Evolutionary conservation across 2,329 filamentous ascomycete species (phyloP).

Genomic region (Fulvia fulva): DNA sequence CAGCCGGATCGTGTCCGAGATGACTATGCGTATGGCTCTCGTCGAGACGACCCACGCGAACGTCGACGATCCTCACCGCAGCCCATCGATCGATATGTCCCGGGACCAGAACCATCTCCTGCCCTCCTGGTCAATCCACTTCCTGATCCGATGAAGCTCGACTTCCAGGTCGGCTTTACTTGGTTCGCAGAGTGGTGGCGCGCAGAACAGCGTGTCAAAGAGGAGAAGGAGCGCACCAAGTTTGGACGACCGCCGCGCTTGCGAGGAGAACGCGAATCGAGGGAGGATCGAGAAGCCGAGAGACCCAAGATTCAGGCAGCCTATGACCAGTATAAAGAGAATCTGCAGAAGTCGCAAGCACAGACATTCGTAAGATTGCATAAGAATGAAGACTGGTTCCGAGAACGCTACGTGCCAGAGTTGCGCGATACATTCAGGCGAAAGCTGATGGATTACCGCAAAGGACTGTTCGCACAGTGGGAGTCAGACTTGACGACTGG

Average conservation of each 20-base stretch:
- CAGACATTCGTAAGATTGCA: conserved; percentile 85
- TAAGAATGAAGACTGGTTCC: conserved; percentile 97
- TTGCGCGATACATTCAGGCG: conserved; percentile 69
- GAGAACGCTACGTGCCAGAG: conserved; percentile 85
- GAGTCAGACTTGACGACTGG: conserved; percentile 80
- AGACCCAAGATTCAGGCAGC: conserved; percentile 71
- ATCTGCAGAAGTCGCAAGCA: conserved; percentile 58
- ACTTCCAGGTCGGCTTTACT: conserved; percentile 79
- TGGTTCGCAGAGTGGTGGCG: conserved; percentile 87
- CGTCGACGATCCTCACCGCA: conserved; percentile 58
- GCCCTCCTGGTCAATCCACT: conserved; percentile 61
- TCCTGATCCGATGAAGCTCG: conserved; percentile 66
- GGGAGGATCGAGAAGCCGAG: conserved; percentile 74
- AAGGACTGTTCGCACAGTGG: conserved; percentile 79
- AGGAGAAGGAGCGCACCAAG: conserved; percentile 69
- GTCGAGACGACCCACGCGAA: conserved; percentile 61
- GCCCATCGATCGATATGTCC: conserved; percentile 79
- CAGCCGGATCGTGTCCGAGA: conserved; percentile 68
- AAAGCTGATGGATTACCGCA: conserved; percentile 75
- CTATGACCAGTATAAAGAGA: conserved; percentile 63
- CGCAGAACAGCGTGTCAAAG: conserved; percentile 74
- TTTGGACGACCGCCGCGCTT: conserved; percentile 60
- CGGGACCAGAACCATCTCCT: conserved; percentile 57
- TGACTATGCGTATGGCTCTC: conserved; percentile 53
- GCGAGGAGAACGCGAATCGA: conserved; percentile 60